A percentile compares a stretch with the other conserved stretches of the same genome.
These are phyloP conservation scores for Omphalotus olearius DNA, from an alignment of 1,284 basidiomycete genomes.

Conservation along the genomic window DNA sequence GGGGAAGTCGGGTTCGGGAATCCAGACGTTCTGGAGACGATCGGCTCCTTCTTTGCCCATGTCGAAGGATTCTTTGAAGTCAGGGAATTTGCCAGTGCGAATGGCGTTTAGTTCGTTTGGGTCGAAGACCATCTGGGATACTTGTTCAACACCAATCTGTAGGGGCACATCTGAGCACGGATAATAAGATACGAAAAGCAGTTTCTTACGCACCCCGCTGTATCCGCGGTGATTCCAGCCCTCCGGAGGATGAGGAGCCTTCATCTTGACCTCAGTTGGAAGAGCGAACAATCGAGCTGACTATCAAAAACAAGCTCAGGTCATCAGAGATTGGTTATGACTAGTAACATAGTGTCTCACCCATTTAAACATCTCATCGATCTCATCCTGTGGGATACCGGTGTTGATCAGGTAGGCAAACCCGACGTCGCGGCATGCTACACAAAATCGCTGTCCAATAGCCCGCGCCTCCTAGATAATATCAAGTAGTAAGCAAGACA, in stretches of 20 bases:
- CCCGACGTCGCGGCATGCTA: conserved; percentile 40
- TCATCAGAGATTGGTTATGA: neutral
- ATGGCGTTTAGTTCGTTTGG: conserved; percentile 31
- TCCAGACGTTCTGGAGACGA: conserved; percentile 56
- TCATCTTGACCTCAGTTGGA: conserved; percentile 45
- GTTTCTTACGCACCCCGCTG: conserved; percentile 5
- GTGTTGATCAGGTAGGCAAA: conserved; percentile 59
- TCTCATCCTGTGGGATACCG: conserved; percentile 42
- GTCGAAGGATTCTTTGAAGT: conserved; percentile 58
- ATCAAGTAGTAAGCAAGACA: neutral
- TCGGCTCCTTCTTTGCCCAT: conserved; percentile 43
- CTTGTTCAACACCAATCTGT: conserved; percentile 41
- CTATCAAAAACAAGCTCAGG: conserved; percentile 21
- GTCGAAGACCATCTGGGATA: conserved; percentile 39
- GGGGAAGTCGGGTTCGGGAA: conserved; percentile 48
- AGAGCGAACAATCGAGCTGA: conserved; percentile 49
- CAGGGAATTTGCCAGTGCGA: conserved; percentile 32
- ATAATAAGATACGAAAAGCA: conserved; percentile 11
- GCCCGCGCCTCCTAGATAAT: conserved; percentile 38
- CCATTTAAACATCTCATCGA: conserved; percentile 51
- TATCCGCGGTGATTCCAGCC: conserved; percentile 50
- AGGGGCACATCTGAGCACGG: neutral
- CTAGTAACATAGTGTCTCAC: conserved; percentile 23
- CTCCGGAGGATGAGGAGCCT: conserved; percentile 52
- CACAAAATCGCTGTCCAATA: conserved; percentile 51